Evolutionary conservation across 2,329 filamentous ascomycete species (phyloP).

Genomic region (Colletotrichum phormii): DNA sequence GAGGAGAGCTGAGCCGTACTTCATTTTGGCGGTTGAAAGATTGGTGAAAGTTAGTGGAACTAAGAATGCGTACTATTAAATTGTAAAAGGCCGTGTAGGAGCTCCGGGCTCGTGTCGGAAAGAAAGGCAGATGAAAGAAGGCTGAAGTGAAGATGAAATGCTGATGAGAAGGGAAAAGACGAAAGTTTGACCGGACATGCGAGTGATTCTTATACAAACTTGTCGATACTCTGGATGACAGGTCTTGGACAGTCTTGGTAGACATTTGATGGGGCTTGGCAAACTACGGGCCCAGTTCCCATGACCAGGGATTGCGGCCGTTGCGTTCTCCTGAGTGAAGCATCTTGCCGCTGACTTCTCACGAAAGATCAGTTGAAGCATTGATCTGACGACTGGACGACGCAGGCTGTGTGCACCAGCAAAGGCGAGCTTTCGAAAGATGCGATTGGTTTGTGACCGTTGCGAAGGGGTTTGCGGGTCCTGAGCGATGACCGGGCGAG

Average conservation of each 20-base stretch:
- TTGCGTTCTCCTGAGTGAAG: constrained; percentile 2
- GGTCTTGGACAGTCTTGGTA: constrained; percentile 19
- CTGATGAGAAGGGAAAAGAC: constrained; percentile 12
- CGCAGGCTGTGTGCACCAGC: constrained; percentile 4
- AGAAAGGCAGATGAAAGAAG: constrained; percentile 33
- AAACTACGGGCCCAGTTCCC: constrained; percentile 18
- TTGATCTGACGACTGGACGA: constrained; percentile 30
- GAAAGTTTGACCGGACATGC: constrained; percentile 16
- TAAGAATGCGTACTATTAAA: constrained; percentile 9
- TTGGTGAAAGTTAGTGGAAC: constrained; percentile 12
- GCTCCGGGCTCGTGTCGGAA: constrained; percentile 36
- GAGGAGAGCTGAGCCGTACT: constrained; percentile 48
- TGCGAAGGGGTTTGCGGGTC: constrained; percentile 31
- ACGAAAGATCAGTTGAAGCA: constrained; percentile 36
- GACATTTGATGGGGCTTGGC: constrained; percentile 34
- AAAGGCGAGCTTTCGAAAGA: constrained; percentile 14
- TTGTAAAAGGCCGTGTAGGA: constrained; percentile 18
- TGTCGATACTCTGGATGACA: constrained; percentile 34
- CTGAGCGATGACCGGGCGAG: constrained; percentile 10
- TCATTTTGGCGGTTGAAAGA: constrained; percentile 34
- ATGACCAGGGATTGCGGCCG: constrained; percentile 14
- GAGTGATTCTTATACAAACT: constrained; percentile 33
- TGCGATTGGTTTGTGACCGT: constrained; percentile 31
- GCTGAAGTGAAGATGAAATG: constrained; percentile 33
- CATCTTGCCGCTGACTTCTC: constrained; percentile 25